These are phyloP conservation scores for Phytophthora fragariaefolia DNA, from an alignment of 352 stramenopile genomes.

Conservation along the genomic window DNA sequence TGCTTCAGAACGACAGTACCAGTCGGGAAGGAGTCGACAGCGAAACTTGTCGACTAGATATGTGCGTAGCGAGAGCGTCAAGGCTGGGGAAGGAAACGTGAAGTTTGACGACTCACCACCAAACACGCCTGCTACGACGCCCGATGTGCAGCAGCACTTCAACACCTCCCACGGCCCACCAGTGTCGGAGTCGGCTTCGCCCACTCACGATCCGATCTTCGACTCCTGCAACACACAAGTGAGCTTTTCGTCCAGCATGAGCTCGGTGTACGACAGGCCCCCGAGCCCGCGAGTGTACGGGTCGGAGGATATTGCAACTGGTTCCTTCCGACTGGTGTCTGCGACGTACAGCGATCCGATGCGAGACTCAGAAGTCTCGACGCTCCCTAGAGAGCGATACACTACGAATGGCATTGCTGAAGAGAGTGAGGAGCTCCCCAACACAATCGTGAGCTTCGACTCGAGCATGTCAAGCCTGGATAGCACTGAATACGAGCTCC, in stretches of 20 bases:
- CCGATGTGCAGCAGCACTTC: slow-evolving; percentile 8
- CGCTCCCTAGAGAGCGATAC: slow-evolving; percentile 1
- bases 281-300: slow-evolving; percentile 13
- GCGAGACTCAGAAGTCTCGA: slow-evolving; percentile 13
- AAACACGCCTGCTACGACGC: background rate
- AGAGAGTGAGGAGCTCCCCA: slow-evolving; percentile 5
- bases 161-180: slow-evolving; percentile 13
- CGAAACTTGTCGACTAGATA: background rate
- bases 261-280: slow-evolving; percentile 19
- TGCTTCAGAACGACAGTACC: slow-evolving; percentile 13
- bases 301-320: slow-evolving; percentile 14
- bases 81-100: background rate
- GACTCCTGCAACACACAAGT: slow-evolving; percentile 32
- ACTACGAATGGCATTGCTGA: background rate
- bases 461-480: slow-evolving; percentile 39
- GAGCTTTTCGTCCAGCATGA: slow-evolving; percentile 43
- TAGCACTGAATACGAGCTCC: slow-evolving; percentile 29
- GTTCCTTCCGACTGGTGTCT: slow-evolving; percentile 16
- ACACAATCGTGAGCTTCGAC: slow-evolving; percentile 33
- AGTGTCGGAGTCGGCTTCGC: slow-evolving; percentile 7
- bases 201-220: slow-evolving; percentile 15
- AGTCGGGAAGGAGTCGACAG: slow-evolving; percentile 2
- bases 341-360: slow-evolving; percentile 16
- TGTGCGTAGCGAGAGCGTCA: background rate
- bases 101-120: background rate